Percentiles rank a stretch among this genome's conserved stretches.
Evolutionary conservation across 208 protist species (phyloP).

Genomic region (Acanthamoeba castellanii): DNA sequence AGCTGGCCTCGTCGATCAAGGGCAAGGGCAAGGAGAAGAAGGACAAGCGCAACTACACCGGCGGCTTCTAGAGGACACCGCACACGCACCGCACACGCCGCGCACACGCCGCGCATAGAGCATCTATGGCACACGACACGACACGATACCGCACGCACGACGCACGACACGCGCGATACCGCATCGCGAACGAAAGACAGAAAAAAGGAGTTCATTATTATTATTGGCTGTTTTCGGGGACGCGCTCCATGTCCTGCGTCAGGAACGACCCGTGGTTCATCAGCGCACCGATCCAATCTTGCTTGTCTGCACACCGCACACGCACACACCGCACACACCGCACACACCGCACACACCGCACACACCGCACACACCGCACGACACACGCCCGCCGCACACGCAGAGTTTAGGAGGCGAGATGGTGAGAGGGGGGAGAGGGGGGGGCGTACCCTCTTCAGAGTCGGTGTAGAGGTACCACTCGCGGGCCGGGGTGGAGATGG

Average conservation of each 20-base stretch:
- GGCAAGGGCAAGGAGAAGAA: background rate
- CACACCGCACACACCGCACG: too few species aligned
- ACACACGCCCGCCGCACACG: too few species aligned
- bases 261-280: constrained; percentile 11
- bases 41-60: constrained; percentile 44
- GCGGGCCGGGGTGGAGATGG: background rate
- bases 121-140: too few species aligned
- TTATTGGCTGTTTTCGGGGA: background rate
- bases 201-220: too few species aligned
- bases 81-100: too few species aligned
- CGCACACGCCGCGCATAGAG: too few species aligned
- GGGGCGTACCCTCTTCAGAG: background rate
- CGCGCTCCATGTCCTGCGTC: background rate
- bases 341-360: too few species aligned
- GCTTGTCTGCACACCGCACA: background rate
- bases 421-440: background rate
- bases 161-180: too few species aligned
- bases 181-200: too few species aligned
- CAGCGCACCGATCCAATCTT: background rate
- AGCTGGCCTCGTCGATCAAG: background rate
- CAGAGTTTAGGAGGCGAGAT: background rate
- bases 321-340: background rate
- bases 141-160: too few species aligned
- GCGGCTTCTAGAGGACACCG: background rate
- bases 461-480: constrained; percentile 42